phyloP scores from a whole-genome alignment of 2,329 filamentous ascomycete species.

The Scedosporium apiospermum region DNA sequence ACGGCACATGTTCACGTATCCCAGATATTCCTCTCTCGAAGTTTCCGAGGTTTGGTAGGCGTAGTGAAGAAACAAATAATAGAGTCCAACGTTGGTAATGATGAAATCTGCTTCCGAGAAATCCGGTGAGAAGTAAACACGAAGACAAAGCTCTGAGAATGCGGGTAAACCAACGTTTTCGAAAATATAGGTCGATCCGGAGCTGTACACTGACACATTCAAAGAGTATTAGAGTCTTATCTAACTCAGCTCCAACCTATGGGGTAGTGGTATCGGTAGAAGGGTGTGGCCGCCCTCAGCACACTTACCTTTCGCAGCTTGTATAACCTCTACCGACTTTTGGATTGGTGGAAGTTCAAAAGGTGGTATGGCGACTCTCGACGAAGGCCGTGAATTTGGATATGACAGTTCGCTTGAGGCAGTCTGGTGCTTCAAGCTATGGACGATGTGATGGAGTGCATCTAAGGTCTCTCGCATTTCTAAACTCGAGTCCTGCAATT shows the following conservation, averaged over 20 bases:
- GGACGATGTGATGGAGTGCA: conserved; percentile 20
- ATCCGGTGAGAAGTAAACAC: conserved; percentile 22
- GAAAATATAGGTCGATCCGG: conserved; percentile 17
- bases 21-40: conserved; percentile 15
- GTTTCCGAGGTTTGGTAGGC: neutral
- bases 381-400: conserved; percentile 11
- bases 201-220: conserved; percentile 2
- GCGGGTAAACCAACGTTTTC: conserved; percentile 18
- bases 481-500: conserved; percentile 17
- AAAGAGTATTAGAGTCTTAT: neutral
- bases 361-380: conserved; percentile 4
- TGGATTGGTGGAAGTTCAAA: conserved; percentile 11
- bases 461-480: conserved; percentile 25
- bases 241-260: neutral
- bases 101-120: conserved; percentile 22
- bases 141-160: conserved; percentile 22
- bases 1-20: conserved; percentile 15
- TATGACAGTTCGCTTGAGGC: conserved; percentile 17
- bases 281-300: neutral
- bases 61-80: conserved; percentile 19
- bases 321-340: conserved; percentile 9
- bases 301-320: conserved; percentile 9
- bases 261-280: neutral
- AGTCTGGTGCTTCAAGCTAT: conserved; percentile 17
- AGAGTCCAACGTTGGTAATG: conserved; percentile 21